Evolutionary conservation across 2,329 filamentous ascomycete species (phyloP), one percentile per base, ranked within the genome.

Genomic region (Knoxdaviesia proteae): DNA sequence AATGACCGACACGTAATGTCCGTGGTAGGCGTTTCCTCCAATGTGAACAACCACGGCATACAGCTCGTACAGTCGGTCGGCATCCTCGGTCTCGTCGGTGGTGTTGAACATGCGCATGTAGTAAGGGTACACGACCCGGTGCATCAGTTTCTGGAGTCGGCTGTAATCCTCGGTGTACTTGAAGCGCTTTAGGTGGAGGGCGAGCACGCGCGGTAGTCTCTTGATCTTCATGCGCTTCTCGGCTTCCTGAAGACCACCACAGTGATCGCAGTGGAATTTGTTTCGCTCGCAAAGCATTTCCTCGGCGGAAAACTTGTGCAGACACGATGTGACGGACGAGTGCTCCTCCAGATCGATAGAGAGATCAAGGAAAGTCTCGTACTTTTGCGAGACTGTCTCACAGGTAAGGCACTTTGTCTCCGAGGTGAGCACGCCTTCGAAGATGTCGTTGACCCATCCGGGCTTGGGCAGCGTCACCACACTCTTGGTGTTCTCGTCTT

Each of bases 181-280:
- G 67, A 98, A 98, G 44, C 90, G 76, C 62, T 98, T 98, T 48
- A 98, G 62, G 56, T 98, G 90, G 45, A 98, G 64, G 5, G 90
- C 87, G 48, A 98, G 62, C 46, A 98, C 84, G 54, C 84, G 86
- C 4, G 90, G 90, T 54, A 96, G 63, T 42, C 83, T 75, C 64
- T 98, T 96, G 51, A 98, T 88, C 66, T 96, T 98, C 90, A 98
- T 98, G 49, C 90, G 75, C 65, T 96, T 98, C 59, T 98, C 90
- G 0, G 90, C 90, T 61, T 98, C 90, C 59, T 98, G 90, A 44
- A 98, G 64, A 3, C 90, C 90, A 42, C 90, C 90, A 51, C 90
- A 98, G 52, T 87, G 87, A 57, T 98, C 90, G 61, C 90, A 98
- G 56, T 98, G 88, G 50, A 98, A 98, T 56, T 98, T 98, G 65